Base-by-base conservation (phyloP, 2,329 filamentous ascomycete genomes). In the Exserohilum rostratum region DNA sequence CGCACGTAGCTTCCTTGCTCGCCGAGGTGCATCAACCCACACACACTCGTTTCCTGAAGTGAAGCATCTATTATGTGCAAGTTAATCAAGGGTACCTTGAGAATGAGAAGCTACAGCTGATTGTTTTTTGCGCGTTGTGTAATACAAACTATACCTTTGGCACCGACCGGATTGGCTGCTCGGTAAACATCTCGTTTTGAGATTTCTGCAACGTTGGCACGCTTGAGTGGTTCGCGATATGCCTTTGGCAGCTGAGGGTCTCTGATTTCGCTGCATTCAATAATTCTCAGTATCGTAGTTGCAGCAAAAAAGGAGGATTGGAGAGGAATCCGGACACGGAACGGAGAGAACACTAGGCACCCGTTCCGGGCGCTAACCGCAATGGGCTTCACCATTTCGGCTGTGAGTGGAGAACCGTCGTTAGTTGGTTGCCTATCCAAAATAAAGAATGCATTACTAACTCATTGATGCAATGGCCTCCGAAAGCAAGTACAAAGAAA, bases 151-250 rank as follows among this genome's bases (percentile, higher is more conserved):
- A 18, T 64, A 72, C 72, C 70, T 67, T 53, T 70, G 68, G 37
- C 72, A 74, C 5, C 56, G 66, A 22, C 67, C 67, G 5, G 61
- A 6, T 46, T 62, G 66, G 30, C 58, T 55, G 53, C 72, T 72
- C 20, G 67, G 72, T 38, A 73, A 49, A 51, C 71, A 74, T 18
- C 68, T 65, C 4, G 70, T 72, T 50, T 74, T 74, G 4, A 72
- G 51, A 39, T 46, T 67, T n/a, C 71, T 64, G 46, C 72, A 74
- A 30, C 68, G 61, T 48, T 73, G 66, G 49, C 72, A 74, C 2
- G 72, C 72, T 46, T 74, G 70, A 2, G 55, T 54, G 7, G 67
- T 70, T 20, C 71, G 69, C 11, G 53, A 54, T 11, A 49, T 43
- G 18, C 59, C 40, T 22, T 58, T 62, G 6, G 55, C 50, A 27